Evolutionary conservation across 164 flowering plant species (phyloP), one percentile per base, ranked within the genome.

Genomic region (Macadamia integrifolia): DNA sequence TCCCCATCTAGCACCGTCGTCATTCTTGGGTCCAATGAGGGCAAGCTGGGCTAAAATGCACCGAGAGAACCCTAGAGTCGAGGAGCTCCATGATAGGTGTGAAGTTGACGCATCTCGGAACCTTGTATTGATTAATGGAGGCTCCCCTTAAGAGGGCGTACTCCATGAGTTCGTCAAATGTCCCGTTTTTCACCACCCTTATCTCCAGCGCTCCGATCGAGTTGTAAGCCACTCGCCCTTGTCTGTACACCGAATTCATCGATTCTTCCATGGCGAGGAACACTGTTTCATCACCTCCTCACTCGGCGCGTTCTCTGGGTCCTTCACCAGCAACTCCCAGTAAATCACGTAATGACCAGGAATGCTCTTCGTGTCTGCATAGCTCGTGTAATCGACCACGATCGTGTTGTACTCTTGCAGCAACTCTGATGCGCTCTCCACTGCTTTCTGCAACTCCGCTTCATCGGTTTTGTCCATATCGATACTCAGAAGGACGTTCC

Each of bases 101-200:
- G 60, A 69, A 80, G 66, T 44, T 78, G 11, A 82, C 83, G 40
- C 85, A 82, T 68, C 85, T 75, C 8, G 85, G 85, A 5, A 68
- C 85, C 76, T 82, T 82, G 71, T 79, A 81, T 64, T 81, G 84
- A 64, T 77, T 82, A 1, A 82, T 80, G 11, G 85, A 82, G 6
- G 83, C 85, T 6, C 85, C 85, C 40, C 85, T 71, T 10, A 83
- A 82, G 60, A 82, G 80, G 11, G 85, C 85, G 43, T 78, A 82
- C 44, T 82, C 85, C 85, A 82, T 82, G 1, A 82, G 66, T 74
- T 80, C 85, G 66, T 80, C 83, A 67, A 82, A 82, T 29, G 85
- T 82, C 1, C 83, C 85, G 10, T 61, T 60, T 52, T 67, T 75
- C 53, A 82, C 85, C 3, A 80, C 76, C 78, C 80, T 63, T 0